These are phyloP conservation scores for Warburgia ugandensis DNA, from an alignment of 164 flowering plant genomes.

Conservation along the genomic window DNA sequence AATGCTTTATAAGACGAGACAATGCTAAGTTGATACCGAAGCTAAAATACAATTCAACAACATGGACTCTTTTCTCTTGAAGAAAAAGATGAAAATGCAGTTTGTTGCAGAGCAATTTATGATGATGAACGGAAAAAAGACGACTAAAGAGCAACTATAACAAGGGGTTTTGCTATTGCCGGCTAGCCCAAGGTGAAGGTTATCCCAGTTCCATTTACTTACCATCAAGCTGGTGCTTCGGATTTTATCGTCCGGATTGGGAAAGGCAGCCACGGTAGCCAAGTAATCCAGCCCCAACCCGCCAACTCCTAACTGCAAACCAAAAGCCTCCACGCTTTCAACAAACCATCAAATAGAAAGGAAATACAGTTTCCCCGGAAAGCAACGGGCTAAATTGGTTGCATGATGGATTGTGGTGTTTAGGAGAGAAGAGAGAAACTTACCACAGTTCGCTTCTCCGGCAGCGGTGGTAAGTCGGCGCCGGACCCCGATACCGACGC, in stretches of 20 bases:
- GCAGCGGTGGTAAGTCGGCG: slow-evolving; percentile 28
- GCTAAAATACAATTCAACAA: too few relatives aligned
- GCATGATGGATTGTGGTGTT: too few relatives aligned
- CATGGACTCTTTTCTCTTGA: too few relatives aligned
- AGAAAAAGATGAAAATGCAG: too few relatives aligned
- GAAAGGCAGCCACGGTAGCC: slow-evolving; percentile 69
- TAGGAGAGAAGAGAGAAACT: slow-evolving; percentile 10
- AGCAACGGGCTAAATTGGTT: too few relatives aligned
- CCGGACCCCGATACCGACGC: not conserved
- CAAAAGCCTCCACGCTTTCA: too few relatives aligned
- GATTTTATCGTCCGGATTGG: slow-evolving; percentile 86
- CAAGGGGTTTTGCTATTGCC: too few relatives aligned
- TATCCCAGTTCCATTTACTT: slow-evolving; percentile 1
- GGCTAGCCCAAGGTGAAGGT: too few relatives aligned
- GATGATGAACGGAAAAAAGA: not conserved
- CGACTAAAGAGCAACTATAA: not conserved
- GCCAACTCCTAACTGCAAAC: slow-evolving; percentile 59
- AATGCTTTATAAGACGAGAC: too few relatives aligned
- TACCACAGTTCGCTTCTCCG: slow-evolving; percentile 46
- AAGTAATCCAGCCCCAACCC: slow-evolving; percentile 44
- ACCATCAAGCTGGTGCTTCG: slow-evolving; percentile 77
- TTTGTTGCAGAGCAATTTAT: not conserved
- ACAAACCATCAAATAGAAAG: too few relatives aligned
- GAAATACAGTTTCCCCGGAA: too few relatives aligned
- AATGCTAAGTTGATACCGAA: too few relatives aligned